Base-by-base conservation (phyloP, 805 yeast species). In the Barnettozyma californica region DNA sequence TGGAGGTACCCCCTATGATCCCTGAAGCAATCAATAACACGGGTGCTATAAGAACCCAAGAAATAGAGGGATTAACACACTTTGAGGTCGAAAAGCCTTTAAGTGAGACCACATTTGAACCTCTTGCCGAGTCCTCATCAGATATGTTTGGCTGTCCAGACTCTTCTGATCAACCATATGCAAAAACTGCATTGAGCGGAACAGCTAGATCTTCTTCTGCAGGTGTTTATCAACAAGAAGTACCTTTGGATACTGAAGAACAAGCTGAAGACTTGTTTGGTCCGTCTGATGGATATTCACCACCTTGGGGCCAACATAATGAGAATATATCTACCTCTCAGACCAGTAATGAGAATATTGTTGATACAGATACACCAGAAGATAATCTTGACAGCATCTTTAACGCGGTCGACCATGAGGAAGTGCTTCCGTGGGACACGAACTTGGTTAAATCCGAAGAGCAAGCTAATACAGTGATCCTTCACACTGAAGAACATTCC, bases 61-160 rank as follows among this genome's bases (percentile, higher is more conserved):
- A 26, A 13, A 11, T 18, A 16, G 21, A 6, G 3, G 38, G 18
- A 16, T 21, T 21, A 5, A 11, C 14, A 11, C 21, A 2, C 9
- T 18, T 11, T 13, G 21, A 35, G 38, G 9, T 21, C 18, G 43
- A 40, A 10, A 40, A 26, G 33, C 31, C 34, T 25, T 20, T 40
- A 8, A 40, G 21, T 14, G 43, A 40, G 21, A 40, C 43, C 14
- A 40, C 43, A 14, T 40, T 40, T 13, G 43, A 40, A 9, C 43
- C 43, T 4, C 20, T 40, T 14, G 43, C 43, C 8, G 43, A 40
- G 13, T 40, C 43, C 13, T 40, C 43, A 25, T 40, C 43, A 8
- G 43, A 40, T 26, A 16, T 40, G 21, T 26, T 40, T 16, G 20
- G 21, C 7, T 40, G 34, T 26, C 9, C 33, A 43, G 42, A 37